A percentile compares a stretch with the other conserved stretches of the same genome.
phyloP scores from a whole-genome alignment of 2,329 filamentous ascomycete species.

The Calonectria montana region DNA sequence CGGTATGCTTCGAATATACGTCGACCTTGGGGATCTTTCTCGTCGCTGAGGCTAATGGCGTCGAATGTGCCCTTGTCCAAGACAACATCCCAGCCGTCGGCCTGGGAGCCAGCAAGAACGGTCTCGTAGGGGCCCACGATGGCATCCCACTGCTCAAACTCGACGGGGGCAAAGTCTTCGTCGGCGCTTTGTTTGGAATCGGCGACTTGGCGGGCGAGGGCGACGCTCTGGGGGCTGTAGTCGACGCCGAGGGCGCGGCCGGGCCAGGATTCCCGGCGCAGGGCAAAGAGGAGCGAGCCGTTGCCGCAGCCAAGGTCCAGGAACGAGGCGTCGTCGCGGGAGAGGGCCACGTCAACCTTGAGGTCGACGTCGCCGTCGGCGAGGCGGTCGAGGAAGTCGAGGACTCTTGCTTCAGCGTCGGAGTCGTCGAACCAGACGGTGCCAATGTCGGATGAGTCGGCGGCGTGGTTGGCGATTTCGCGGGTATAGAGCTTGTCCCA shows the following conservation, averaged over 20 bases:
- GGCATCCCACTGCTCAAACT: conserved; percentile 72
- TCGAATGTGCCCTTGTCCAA: conserved; percentile 99
- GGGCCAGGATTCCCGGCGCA: conserved; percentile 73
- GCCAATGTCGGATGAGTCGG: conserved; percentile 82
- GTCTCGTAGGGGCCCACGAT: conserved; percentile 55
- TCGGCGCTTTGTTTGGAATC: conserved; percentile 30
- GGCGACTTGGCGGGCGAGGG: conserved; percentile 76
- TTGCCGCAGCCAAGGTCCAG: conserved; percentile 96
- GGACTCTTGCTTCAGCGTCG: conserved; percentile 83
- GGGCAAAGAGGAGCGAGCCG: conserved; percentile 87
- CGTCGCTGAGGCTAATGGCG: conserved; percentile 82
- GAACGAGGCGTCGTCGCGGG: conserved; percentile 64
- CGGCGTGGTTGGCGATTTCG: conserved; percentile 77
- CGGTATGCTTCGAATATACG: conserved; percentile 82
- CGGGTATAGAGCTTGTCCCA: conserved; percentile 81
- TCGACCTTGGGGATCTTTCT: conserved; percentile 62
- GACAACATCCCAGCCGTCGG: conserved; percentile 83
- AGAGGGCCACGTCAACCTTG: conserved; percentile 31
- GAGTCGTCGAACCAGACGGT: conserved; percentile 98
- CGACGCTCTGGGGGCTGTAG: conserved; percentile 81
- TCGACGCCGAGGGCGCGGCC: conserved; percentile 87
- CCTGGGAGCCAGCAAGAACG: conserved; percentile 46
- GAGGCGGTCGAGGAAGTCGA: conserved; percentile 70
- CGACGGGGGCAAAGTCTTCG: conserved; percentile 43
- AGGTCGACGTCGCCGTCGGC: conserved; percentile 41